phyloP scores from a whole-genome alignment of 2,329 filamentous ascomycete genomes.

The Penicillium sp. region DNA sequence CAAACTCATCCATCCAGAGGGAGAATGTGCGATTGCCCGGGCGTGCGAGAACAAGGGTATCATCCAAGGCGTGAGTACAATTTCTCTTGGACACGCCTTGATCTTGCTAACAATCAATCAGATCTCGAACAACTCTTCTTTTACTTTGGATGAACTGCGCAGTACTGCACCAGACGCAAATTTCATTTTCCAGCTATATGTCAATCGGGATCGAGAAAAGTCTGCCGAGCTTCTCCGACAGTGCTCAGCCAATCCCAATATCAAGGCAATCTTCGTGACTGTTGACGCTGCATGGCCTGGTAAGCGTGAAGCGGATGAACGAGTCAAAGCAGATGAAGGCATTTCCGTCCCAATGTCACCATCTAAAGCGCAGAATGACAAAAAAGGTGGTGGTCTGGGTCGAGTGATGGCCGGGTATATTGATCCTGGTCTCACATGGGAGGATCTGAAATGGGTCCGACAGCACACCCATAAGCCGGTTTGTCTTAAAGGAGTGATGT shows the following conservation, averaged over 20 bases:
- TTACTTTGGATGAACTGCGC: slow-evolving; percentile 57
- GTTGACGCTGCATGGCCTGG: slow-evolving; percentile 58
- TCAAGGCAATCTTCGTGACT: slow-evolving; percentile 53
- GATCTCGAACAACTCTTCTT: slow-evolving; percentile 64
- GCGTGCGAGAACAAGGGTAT: slow-evolving; percentile 55
- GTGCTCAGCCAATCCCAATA: slow-evolving; percentile 43
- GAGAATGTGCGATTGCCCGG: slow-evolving; percentile 60
- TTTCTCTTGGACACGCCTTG: not conserved
- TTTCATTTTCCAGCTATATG: slow-evolving; percentile 60
- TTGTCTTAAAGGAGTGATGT: slow-evolving; percentile 60
- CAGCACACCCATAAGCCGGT: slow-evolving; percentile 51
- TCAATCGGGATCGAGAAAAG: slow-evolving; percentile 53
- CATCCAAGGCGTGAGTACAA: slow-evolving; percentile 53
- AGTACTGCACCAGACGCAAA: slow-evolving; percentile 41
- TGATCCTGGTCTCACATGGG: slow-evolving; percentile 55
- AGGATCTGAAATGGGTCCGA: slow-evolving; percentile 56
- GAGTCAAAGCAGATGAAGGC: slow-evolving; percentile 50
- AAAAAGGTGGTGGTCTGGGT: slow-evolving; percentile 55
- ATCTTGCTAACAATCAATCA: slow-evolving; percentile 13
- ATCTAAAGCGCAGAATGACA: slow-evolving; percentile 49
- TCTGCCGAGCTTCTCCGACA: slow-evolving; percentile 49
- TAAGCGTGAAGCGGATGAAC: slow-evolving; percentile 60
- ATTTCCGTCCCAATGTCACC: slow-evolving; percentile 48
- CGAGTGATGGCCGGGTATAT: slow-evolving; percentile 55
- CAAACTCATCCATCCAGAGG: slow-evolving; percentile 62